These are phyloP conservation scores for Sporodiniella umbellata DNA, from an alignment of 371 early-diverging fungal genomes.

Conservation along the genomic window DNA sequence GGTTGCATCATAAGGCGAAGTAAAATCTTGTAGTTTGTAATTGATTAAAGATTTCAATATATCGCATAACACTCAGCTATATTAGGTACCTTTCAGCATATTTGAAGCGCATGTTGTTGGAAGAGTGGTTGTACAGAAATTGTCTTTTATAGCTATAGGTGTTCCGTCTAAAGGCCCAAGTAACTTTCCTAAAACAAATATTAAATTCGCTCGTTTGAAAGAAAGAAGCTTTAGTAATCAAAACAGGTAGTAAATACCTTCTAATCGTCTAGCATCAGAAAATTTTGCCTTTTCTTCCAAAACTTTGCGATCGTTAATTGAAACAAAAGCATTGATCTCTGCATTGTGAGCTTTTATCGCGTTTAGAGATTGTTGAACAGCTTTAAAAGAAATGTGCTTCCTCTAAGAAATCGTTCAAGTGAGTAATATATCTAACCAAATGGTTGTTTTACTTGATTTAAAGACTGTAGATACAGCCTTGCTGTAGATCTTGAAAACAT, in stretches of 20 bases:
- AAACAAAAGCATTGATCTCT: conserved; percentile 34
- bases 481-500: background rate
- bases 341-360: conserved; percentile 25
- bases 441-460: background rate
- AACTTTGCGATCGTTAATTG: conserved; percentile 12
- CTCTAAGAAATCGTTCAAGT: background rate
- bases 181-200: conserved; percentile 1
- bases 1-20: conserved; percentile 79
- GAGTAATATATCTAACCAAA: too few relatives aligned
- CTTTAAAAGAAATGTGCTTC: conserved; percentile 1
- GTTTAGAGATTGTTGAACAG: conserved; percentile 15
- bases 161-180: conserved; percentile 55
- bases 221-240: too few relatives aligned
- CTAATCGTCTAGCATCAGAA: conserved; percentile 3
- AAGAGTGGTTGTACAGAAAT: conserved; percentile 59
- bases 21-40: too few relatives aligned
- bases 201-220: too few relatives aligned
- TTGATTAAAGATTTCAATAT: too few relatives aligned
- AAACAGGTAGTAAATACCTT: conserved; percentile 5
- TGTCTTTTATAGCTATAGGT: conserved; percentile 71
- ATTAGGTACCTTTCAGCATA: conserved; percentile 56
- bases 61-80: background rate
- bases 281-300: conserved; percentile 5
- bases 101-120: conserved; percentile 71
- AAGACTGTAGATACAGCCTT: background rate